Evolutionary conservation across 129 eudicot genomes (phyloP), one percentile per base, ranked within the genome.

Genomic region (Centella asiatica): DNA sequence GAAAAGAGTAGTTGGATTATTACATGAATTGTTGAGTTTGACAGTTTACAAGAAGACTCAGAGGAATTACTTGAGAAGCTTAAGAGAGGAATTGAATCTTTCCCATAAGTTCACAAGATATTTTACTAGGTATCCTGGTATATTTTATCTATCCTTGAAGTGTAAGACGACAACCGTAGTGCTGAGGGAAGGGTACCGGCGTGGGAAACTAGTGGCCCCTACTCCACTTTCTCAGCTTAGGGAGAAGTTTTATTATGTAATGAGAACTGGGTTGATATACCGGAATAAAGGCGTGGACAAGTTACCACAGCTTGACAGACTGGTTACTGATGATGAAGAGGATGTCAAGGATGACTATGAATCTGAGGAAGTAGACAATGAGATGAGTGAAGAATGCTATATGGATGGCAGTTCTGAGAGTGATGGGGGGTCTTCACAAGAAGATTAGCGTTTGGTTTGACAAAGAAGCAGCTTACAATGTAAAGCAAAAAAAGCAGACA

Each of bases 81-180:
- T 87, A 72, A 84, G 95, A n/a, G 95, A 87, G 60, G 98, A 87
- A 27, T 70, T 84, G 57, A 81, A 67, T 74, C 85, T 92, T 67
- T 96, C 98, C 0, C 90, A 87, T 48, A 82, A 78, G 83, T 92
- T 92, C 66, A 92, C 98, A 3, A 68, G 98, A 31, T 70, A 87
- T 12, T 92, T 92, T 73, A 92, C 98, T 0, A 64, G 96, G 72
- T 92, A 92, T 57, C 96, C 98, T 0, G 96, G 98, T 54, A 87
- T 92, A 34, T 92, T 92, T 57, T 92, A 92, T 46, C 75, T 87
- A 23, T 92, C 98, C 0, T 51, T 92, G 72, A 92, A 92, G 73
- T 92, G 98, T 77, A 92, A 92, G 82, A 92, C 98, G 26, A 92
- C 98, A 2, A 81, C 95, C 32, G 90, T 92, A 70, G 79, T 86